phyloP scores from a whole-genome alignment of 305 asterid species.

The Fraxinus velutina region DNA sequence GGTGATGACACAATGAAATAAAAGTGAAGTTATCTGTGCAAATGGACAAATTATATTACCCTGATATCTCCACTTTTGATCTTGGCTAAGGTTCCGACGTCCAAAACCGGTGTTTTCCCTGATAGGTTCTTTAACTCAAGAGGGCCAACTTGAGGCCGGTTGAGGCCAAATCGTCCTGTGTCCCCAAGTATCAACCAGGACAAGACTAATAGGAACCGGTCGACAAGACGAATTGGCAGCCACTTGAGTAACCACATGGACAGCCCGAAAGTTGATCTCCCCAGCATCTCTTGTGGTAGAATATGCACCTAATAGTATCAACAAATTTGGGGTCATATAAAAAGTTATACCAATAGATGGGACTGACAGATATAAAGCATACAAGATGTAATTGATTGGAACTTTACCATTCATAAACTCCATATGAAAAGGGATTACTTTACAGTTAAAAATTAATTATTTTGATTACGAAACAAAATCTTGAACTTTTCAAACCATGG shows the following conservation, averaged over 20 bases:
- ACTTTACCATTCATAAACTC: background rate
- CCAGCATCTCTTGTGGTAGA: conserved; percentile 31
- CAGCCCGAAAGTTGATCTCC: conserved; percentile 31
- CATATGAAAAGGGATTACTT: background rate
- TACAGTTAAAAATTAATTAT: background rate
- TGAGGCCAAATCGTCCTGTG: conserved; percentile 22
- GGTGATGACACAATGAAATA: background rate
- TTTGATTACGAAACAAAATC: background rate
- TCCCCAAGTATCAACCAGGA: conserved; percentile 23
- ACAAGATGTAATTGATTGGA: background rate
- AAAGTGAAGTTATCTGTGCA: background rate
- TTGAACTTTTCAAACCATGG: background rate
- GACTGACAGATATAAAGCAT: conserved; percentile 3
- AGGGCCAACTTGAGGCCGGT: conserved; percentile 25
- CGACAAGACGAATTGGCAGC: conserved; percentile 27
- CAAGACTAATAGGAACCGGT: conserved; percentile 18
- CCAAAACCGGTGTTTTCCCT: conserved; percentile 30
- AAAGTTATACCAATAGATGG: background rate
- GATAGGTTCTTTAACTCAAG: conserved; percentile 23
- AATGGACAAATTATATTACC: conserved; percentile 14
- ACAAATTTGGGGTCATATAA: background rate
- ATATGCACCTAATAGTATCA: conserved; percentile 23
- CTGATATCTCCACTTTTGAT: conserved; percentile 27
- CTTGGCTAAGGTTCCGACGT: conserved; percentile 25
- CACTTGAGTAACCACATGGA: conserved; percentile 31